Conservation (phyloP, 257 asterid genomes). For the Ilex asprella region DNA sequence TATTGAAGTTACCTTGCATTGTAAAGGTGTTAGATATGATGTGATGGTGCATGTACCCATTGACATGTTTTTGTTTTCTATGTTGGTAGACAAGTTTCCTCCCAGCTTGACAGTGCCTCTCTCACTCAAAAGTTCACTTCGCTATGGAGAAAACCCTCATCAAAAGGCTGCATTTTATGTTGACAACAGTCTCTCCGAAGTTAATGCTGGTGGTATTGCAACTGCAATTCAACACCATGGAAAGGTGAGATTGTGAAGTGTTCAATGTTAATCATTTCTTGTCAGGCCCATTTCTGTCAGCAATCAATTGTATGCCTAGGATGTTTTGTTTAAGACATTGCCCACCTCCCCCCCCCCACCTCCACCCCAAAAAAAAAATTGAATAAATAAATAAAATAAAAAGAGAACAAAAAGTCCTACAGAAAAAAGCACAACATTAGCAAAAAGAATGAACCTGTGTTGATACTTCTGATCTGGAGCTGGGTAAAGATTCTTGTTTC, state of each 20-base stretch:
- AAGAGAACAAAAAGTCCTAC: no score
- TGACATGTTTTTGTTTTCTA: slow-evolving; percentile 3
- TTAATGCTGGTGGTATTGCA: slow-evolving; percentile 92
- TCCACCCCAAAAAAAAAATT: no score
- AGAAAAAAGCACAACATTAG: no score
- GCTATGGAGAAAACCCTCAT: slow-evolving; percentile 98
- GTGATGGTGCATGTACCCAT: neutral
- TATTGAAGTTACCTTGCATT: no score
- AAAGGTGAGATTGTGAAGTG: slow-evolving; percentile 42
- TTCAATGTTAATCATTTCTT: slow-evolving; percentile 1
- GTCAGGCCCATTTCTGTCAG: neutral
- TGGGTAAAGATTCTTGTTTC: no score
- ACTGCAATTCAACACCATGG: slow-evolving; percentile 91
- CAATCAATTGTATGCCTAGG: no score
- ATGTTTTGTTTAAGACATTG: no score
- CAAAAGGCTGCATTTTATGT: slow-evolving; percentile 93
- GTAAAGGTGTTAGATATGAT: no score
- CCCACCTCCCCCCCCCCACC: no score
- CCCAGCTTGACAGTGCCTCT: slow-evolving; percentile 70
- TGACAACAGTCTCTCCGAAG: slow-evolving; percentile 91
- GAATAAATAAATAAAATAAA: no score
- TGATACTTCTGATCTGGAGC: no score
- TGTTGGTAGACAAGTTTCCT: slow-evolving; percentile 66
- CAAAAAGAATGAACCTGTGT: no score
- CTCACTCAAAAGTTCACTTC: slow-evolving; percentile 71